phyloP scores from a whole-genome alignment of 768 basidiomycete genomes.

The Termitomyces sp. region DNA sequence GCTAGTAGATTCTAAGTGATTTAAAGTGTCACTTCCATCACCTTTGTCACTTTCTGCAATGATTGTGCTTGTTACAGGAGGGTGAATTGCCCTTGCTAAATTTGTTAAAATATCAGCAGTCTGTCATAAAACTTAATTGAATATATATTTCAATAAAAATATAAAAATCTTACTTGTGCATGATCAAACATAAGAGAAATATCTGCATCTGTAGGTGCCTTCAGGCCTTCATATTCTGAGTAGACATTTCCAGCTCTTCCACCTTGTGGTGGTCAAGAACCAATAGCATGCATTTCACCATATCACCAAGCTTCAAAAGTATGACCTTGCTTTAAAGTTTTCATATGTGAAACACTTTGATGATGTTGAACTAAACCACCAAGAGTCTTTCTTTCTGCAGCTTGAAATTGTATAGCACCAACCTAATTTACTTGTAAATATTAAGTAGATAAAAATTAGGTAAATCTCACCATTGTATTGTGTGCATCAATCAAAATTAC shows the following conservation, averaged over 20 bases:
- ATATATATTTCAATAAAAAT: background rate
- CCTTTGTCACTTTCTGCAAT: background rate
- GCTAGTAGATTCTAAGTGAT: no score
- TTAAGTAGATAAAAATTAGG: no score
- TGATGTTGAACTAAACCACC: background rate
- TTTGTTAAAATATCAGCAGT: background rate
- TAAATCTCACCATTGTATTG: background rate
- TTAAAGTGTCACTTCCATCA: no score
- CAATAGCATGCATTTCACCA: slow-evolving; percentile 4
- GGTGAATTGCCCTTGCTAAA: background rate
- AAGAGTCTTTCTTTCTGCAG: background rate
- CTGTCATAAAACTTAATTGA: background rate
- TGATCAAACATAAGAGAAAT: background rate
- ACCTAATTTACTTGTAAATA: background rate
- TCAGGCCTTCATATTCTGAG: background rate
- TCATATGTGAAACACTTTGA: background rate
- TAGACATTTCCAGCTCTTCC: slow-evolving; percentile 3
- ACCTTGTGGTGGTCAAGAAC: slow-evolving; percentile 1
- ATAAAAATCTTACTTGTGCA: background rate
- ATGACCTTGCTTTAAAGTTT: background rate
- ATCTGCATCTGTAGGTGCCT: background rate
- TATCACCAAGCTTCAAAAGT: slow-evolving; percentile 2
- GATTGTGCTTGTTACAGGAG: background rate
- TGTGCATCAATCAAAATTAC: background rate
- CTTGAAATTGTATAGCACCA: background rate